Evolutionary conservation across 2,329 filamentous ascomycete genomes (phyloP), one percentile per base, ranked within the genome.

Genomic region (Ascocoryne sarcoides): DNA sequence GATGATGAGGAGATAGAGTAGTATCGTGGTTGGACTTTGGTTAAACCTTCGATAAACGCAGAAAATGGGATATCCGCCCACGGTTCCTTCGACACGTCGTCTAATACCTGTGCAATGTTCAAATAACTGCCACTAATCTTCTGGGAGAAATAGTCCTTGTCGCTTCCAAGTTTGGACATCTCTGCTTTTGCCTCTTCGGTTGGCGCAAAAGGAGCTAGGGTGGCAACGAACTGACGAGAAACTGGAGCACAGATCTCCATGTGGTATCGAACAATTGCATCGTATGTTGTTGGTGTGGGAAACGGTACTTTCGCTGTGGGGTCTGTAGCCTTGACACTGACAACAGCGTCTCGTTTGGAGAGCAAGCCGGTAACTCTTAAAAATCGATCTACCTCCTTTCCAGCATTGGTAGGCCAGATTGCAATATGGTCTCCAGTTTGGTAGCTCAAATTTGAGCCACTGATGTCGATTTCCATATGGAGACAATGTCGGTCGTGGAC

Each of bases 1-100:
- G 92, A 95, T 1, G 92, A 96, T 1, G 93, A 98, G 2, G 92
- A 98, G 63, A 98, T 98, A 36, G 93, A 98, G 70, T 98, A 98
- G 73, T 96, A 98, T 36, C 92, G 86, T 29, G 92, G 90, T 64
- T 98, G 92, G 42, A 98, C 79, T 71, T 95, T 96, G 65, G 81
- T 85, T 46, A 98, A 65, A 50, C 87, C 84, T 70, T 98, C 92
- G 51, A 98, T 88, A 55, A 96, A 80, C 55, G 89, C 80, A 7
- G 92, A 95, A 67, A 98, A 96, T 12, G 92, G 93, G 41, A 95
- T 79, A 40, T 79, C 80, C 40, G 76, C 69, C 84, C 92, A 98
- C 44, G 78, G 78, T 63, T 84, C 69, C 36, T 82, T 79, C 23
- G 82, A 79, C 48, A 92, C 73, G 37, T 71, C 73, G 50, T 86